Evolutionary conservation across 1,139 yeast genomes (phyloP).

Genomic region (Lodderomyces orthopsilosis): DNA sequence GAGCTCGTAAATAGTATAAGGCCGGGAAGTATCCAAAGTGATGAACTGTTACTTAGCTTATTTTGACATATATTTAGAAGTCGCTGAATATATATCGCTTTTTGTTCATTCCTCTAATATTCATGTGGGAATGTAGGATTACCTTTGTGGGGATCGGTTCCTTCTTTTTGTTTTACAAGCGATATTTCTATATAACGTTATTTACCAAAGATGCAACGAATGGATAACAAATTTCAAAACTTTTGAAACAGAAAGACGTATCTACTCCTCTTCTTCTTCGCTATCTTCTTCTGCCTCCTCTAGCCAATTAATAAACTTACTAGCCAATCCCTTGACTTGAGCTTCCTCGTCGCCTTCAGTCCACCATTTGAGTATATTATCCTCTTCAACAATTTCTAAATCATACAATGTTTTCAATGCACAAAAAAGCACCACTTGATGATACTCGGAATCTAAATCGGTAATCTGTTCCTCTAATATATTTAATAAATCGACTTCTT

Average conservation of each 20-base stretch:
- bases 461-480: conserved; percentile 53
- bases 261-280: conserved; percentile 34
- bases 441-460: conserved; percentile 24
- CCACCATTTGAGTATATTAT: conserved; percentile 83
- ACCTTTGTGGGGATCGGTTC: no score
- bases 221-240: no score
- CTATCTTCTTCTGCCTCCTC: conserved; percentile 73
- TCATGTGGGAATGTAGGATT: no score
- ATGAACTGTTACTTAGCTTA: no score
- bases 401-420: conserved; percentile 73
- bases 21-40: no score
- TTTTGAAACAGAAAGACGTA: background rate
- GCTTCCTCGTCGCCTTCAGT: conserved; percentile 36
- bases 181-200: no score
- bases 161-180: no score
- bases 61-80: no score
- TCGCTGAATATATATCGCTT: no score
- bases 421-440: conserved; percentile 58
- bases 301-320: conserved; percentile 83
- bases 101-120: no score
- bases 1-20: no score
- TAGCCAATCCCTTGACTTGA: conserved; percentile 55
- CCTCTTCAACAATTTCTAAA: conserved; percentile 78
- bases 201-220: no score
- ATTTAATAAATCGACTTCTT: conserved; percentile 70